Evolutionary conservation across 345 rosid species (phyloP), one percentile per base, ranked within the genome.

Genomic region (Draba incana): DNA sequence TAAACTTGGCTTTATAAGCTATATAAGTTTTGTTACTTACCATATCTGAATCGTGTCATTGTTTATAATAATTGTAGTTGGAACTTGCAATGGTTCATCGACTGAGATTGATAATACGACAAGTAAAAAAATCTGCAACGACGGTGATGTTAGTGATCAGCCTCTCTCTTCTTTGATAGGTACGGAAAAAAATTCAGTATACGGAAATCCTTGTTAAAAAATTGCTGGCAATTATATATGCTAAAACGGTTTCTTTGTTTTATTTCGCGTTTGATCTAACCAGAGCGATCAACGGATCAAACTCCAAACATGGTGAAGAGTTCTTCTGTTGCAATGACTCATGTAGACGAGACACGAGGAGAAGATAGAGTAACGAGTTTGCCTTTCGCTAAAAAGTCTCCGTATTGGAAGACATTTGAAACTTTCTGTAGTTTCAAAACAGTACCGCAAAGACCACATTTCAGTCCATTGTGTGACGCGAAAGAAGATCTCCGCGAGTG

Each of bases 381-480:
- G 62, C 89, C 86, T 48, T 87, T 85, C 50, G 76, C 41, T 38
- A 89, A 84, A 79, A 79, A 39, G 55, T 82, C 83, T 2, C 78
- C 75, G 0, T 55, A 80, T 51, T 90, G 96, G 93, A 56, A 75
- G 37, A 64, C 75, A 2, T 68, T 78, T 70, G 88, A 87, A 76
- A 77, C 86, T 7, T 73, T 78, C 75, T 86, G 76, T 57, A 64
- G 78, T 5, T 86, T 83, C 77, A 79, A 66, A 53, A 20, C 48
- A 5, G 11, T 72, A 27, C 92, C 92, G 16, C 93, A 90, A 51
- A 77, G 69, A 9, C 94, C 94, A 2, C 97, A 90, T 73, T 90
- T 90, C 64, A 71, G 4, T 25, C 86, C 92, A 24, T 57, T 90
- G 73, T 50, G 62, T 12, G 81, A 80, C 35, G 30, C 3, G 3